Evolutionary conservation across 2,329 filamentous ascomycete genomes (phyloP), one percentile per base, ranked within the genome.

Genomic region (Alternaria arbusti): DNA sequence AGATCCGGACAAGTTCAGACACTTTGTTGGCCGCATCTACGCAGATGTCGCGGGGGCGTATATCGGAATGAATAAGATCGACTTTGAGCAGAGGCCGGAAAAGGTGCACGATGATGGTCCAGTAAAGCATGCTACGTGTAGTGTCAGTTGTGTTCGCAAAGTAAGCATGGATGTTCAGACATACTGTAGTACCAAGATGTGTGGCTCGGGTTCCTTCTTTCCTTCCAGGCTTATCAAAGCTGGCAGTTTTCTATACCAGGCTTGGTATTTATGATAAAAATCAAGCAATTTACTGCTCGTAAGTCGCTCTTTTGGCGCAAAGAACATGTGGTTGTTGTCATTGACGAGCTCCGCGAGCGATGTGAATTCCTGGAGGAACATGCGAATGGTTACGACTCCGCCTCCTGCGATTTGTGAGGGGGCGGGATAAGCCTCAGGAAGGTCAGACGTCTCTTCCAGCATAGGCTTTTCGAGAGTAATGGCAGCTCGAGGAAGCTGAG

Each of bases 281-380:
- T 83, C 84, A 9, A 92, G 81, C 2, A 93, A 81, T 43, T 87
- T 86, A 43, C 86, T 85, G 67, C 88, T 89, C 0, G 88, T 91
- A 47, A 93, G 83, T 6, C 87, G 87, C 59, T 86, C 85, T 13
- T 87, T 88, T 0, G 91, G 91, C 5, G 90, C 89, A 73, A 92
- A 91, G n/a, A 93, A 85, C 43, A 91, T 86, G 73, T 90, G 90
- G 20, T 92, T 83, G 28, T 89, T 90, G 69, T 91, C 86, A 74
- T 92, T 91, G 1, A 92, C 88, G 1, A 93, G 86, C 78, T 93
- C 90, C 65, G 89, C 92, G 54, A 94, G 84, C 71, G 90, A 88
- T 72, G 89, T 91, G 69, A 92, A 90, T 67, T 89, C 77, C 26
- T 82, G 79, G 12, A 82, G 72, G 66, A 83, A 82, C 65, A 75